Evolutionary conservation across 768 basidiomycete species (phyloP).

Genomic region (Phylloporus sp.): DNA sequence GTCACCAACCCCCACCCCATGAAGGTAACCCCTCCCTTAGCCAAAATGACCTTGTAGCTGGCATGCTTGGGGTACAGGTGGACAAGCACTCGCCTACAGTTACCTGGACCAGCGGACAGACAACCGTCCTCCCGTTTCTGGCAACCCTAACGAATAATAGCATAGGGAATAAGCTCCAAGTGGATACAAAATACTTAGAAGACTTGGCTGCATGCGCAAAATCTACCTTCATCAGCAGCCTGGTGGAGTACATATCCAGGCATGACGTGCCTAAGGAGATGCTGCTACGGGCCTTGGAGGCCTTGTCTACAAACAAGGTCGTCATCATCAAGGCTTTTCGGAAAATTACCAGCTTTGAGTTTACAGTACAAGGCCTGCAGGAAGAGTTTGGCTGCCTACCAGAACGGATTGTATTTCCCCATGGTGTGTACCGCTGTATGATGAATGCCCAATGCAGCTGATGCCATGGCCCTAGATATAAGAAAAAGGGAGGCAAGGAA

Average conservation of each 20-base stretch:
- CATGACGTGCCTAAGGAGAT: not conserved
- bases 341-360: not conserved
- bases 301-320: not conserved
- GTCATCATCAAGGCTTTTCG: not conserved
- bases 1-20: no score
- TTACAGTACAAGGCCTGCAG: not conserved
- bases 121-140: not conserved
- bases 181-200: not conserved
- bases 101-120: not conserved
- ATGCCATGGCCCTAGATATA: not conserved
- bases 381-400: not conserved
- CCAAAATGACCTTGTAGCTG: not conserved
- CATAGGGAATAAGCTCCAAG: not conserved
- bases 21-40: no score
- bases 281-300: not conserved
- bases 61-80: not conserved
- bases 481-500: not conserved
- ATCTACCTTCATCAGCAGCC: not conserved
- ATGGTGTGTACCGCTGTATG: no score
- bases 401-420: no score
- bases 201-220: not conserved
- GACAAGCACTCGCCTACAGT: not conserved
- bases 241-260: not conserved
- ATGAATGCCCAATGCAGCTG: no score
- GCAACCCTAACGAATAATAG: no score